Percentiles rank a stretch among this genome's conserved stretches.
Conservation (phyloP, 768 basidiomycete species). For the Boletus patriciae region DNA sequence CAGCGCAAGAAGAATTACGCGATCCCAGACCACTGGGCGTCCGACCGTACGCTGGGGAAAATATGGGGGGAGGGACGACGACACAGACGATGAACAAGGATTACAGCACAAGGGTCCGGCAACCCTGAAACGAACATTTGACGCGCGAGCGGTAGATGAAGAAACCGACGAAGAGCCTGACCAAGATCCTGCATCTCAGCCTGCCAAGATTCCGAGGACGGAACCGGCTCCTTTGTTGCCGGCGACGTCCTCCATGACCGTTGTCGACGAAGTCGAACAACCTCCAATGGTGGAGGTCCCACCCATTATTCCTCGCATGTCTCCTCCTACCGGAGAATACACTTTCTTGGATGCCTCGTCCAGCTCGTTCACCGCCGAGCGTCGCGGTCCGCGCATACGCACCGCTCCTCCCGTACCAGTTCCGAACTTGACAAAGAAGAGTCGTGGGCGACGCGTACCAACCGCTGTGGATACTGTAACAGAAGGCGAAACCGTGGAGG, state of each 20-base stretch:
- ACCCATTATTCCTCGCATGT: conserved; percentile 13
- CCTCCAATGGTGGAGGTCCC: conserved; percentile 6
- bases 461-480: conserved; percentile 38
- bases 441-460: conserved; percentile 74
- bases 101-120: conserved; percentile 14
- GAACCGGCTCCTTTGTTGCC: conserved; percentile 27
- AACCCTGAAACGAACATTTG: conserved; percentile 35
- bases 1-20: conserved; percentile 30
- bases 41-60: conserved; percentile 37
- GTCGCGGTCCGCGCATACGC: conserved; percentile 50
- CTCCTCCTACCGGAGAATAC: conserved; percentile 35
- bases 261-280: conserved; percentile 27
- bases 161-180: conserved; percentile 35
- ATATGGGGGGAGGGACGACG: conserved; percentile 31
- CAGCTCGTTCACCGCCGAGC: conserved; percentile 39
- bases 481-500: conserved; percentile 29
- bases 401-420: conserved; percentile 66
- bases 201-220: conserved; percentile 31
- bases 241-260: conserved; percentile 29
- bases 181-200: conserved; percentile 18
- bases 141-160: conserved; percentile 37
- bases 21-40: conserved; percentile 36
- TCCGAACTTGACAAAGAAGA: conserved; percentile 78
- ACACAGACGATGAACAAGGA: conserved; percentile 25
- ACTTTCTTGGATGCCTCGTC: conserved; percentile 37